phyloP scores from a whole-genome alignment of 805 yeast genomes.

The Helenozyma baotianmanensis region DNA sequence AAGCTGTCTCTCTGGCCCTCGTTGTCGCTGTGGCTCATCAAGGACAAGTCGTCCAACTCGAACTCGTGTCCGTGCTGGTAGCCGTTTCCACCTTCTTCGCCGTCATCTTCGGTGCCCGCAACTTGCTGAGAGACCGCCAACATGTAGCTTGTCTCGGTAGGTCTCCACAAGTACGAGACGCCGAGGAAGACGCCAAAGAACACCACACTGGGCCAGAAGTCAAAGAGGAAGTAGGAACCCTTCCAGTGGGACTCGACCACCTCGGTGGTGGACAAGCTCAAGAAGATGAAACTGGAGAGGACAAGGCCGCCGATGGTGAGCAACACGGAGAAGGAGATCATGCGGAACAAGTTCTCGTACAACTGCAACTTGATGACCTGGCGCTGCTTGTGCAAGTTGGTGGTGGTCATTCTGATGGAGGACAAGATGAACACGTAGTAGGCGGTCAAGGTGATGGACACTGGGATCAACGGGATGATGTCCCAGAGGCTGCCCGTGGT shows the following conservation, averaged over 20 bases:
- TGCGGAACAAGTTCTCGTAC: constrained; percentile 73
- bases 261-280: constrained; percentile 71
- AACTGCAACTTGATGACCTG: constrained; percentile 87
- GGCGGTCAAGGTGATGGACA: constrained; percentile 59
- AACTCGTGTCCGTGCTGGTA: constrained; percentile 48
- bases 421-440: constrained; percentile 74
- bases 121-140: constrained; percentile 92
- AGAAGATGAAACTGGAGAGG: constrained; percentile 61
- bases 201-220: constrained; percentile 92
- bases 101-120: constrained; percentile 66
- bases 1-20: constrained; percentile 35
- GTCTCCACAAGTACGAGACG: constrained; percentile 93
- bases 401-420: constrained; percentile 71
- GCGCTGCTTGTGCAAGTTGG: constrained; percentile 72
- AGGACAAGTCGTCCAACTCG: constrained; percentile 54
- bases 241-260: constrained; percentile 89
- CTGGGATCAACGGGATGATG: constrained; percentile 64
- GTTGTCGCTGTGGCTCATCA: constrained; percentile 45
- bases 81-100: constrained; percentile 23
- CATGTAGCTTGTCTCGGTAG: constrained; percentile 91
- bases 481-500: constrained; percentile 47
- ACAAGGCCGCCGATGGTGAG: constrained; percentile 68
- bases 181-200: constrained; percentile 81
- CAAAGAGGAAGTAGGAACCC: constrained; percentile 78
- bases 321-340: constrained; percentile 69